These are phyloP conservation scores for Kwoniella heveanensis DNA, from an alignment of 768 basidiomycete species.

Conservation along the genomic window DNA sequence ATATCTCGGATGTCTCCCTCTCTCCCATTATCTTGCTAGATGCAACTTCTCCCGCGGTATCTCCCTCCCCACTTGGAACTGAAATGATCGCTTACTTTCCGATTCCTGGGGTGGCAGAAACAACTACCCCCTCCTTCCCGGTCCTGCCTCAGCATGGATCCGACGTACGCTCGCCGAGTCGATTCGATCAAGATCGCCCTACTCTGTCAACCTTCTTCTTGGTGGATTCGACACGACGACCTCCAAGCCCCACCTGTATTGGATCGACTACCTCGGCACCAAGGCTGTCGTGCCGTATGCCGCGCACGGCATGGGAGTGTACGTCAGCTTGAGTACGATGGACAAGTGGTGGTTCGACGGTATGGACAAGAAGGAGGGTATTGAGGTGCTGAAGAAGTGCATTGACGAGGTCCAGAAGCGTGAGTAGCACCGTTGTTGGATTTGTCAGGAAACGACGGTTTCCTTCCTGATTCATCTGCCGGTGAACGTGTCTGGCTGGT, in stretches of 20 bases:
- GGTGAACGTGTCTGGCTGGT: too few species aligned
- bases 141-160: constrained; percentile 92
- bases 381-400: constrained; percentile 80
- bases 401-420: constrained; percentile 80
- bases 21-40: too few species aligned
- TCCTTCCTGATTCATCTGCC: neutral
- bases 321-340: constrained; percentile 87
- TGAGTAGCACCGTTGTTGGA: constrained; percentile 57
- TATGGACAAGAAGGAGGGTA: constrained; percentile 78
- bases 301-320: constrained; percentile 92
- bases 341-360: constrained; percentile 93
- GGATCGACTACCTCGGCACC: constrained; percentile 95
- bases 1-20: too few species aligned
- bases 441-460: neutral
- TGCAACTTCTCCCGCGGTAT: too few species aligned
- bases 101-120: constrained; percentile 58
- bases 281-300: constrained; percentile 84
- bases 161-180: constrained; percentile 85
- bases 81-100: too few species aligned
- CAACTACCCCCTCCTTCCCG: constrained; percentile 81
- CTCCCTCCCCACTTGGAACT: too few species aligned
- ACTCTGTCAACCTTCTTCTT: constrained; percentile 86
- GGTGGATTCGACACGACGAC: constrained; percentile 85
- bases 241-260: constrained; percentile 68
- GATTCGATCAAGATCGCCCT: constrained; percentile 81